Evolutionary conservation across 768 basidiomycete genomes (phyloP), one percentile per base, ranked within the genome.

Genomic region (Podaxis carcinomalis): DNA sequence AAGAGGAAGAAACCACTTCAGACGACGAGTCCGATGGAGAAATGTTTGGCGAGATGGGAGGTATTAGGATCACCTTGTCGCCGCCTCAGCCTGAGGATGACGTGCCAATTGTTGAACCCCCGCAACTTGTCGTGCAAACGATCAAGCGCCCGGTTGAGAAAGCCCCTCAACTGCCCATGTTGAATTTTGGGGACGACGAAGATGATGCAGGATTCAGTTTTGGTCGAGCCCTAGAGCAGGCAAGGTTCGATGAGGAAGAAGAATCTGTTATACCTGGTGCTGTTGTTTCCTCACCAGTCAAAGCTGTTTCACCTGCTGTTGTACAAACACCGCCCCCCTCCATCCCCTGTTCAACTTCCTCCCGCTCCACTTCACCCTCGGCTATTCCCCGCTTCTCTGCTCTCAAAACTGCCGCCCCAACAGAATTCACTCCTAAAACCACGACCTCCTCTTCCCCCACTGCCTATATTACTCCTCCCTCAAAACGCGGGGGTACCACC

Each of bases 31-130:
- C 67, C 4, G 80, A 80, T 13, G 78, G 78, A 21, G 80, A 83
- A 46, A 80, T 85, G 65, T 78, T 84, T 57, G 86, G 85, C 32
- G 83, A 87, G 59, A 82, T 83, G 46, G 83, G 86, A 27, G 90
- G 90, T 4, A 89, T 92, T 68, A 84, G 80, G 63, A 90, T 92
- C 65, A 88, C 80, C 2, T 90, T 92, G 63, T 84, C 83, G 2
- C 82, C 86, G 19, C 86, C 90, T n/a, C 74, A 75, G 25, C 59
- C 59, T 10, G 77, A 77, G 25, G 77, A 76, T 40, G 70, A 71
- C 25, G 69, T 69, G 25, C 66, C 64, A 16, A 61, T 67, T 32
- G 68, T 73, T 42, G 70, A 69, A 51, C 58, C 55, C 11, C 66
- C 67, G 36, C 74, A 74, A 56, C 37, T 49, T 68, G 72, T 16